Conservation (phyloP, 768 basidiomycete genomes). For the Infundibulicybe gibba region DNA sequence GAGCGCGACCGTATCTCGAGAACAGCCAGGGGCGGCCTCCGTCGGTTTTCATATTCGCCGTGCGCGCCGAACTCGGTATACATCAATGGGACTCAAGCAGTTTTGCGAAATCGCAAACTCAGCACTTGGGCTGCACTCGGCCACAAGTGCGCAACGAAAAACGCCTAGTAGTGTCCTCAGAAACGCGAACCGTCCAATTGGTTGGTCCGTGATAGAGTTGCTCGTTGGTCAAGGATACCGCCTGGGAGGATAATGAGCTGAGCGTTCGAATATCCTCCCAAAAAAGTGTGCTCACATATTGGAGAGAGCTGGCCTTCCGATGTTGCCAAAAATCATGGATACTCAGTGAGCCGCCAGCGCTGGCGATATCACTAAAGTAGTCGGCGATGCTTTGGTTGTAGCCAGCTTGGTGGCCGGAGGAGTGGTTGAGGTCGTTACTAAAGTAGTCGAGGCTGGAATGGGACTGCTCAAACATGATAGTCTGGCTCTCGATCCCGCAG, state of each 20-base stretch:
- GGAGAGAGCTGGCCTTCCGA: constrained; percentile 23
- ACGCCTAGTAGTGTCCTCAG: too few relatives aligned
- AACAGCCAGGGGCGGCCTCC: too few relatives aligned
- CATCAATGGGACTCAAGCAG: too few relatives aligned
- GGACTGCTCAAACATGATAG: constrained; percentile 40
- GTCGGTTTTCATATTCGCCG: too few relatives aligned
- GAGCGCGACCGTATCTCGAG: too few relatives aligned
- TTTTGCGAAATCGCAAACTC: too few relatives aligned
- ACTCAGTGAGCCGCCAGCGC: constrained; percentile 33
- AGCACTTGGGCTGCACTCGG: too few relatives aligned
- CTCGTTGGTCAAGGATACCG: background rate
- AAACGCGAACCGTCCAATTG: too few relatives aligned
- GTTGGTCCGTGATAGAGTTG: too few relatives aligned
- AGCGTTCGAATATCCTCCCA: background rate
- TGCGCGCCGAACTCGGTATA: too few relatives aligned
- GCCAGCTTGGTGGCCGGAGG: constrained; percentile 32
- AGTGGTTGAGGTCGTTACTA: constrained; percentile 35
- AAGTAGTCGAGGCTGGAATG: constrained; percentile 34
- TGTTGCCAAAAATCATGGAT: constrained; percentile 30
- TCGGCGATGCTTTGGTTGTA: constrained; percentile 32
- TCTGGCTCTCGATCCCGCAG: constrained; percentile 48
- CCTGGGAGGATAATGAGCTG: background rate
- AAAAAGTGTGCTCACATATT: constrained; percentile 4
- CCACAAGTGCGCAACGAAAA: too few relatives aligned
- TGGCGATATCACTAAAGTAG: constrained; percentile 28